A percentile compares a stretch with the other conserved stretches of the same genome.
These are phyloP conservation scores for Schwanniomyces pseudopolymorphus DNA, from an alignment of 805 yeast genomes.

Conservation along the genomic window DNA sequence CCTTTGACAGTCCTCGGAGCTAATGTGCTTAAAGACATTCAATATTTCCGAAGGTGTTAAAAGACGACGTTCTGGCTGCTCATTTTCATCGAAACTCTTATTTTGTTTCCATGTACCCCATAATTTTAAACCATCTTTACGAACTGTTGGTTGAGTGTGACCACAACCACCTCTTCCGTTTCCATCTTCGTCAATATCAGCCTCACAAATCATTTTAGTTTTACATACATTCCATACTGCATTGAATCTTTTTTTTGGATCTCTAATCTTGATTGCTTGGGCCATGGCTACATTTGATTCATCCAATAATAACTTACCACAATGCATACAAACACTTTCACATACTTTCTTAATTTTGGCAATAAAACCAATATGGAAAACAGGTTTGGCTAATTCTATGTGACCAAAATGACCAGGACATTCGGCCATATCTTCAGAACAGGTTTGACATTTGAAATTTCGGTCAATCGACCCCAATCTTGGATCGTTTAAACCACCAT, in stretches of 20 bases:
- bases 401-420: slow-evolving; percentile 99
- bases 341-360: slow-evolving; percentile 92
- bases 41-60: slow-evolving; percentile 86
- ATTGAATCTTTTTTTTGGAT: slow-evolving; percentile 93
- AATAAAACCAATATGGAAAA: slow-evolving; percentile 96
- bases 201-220: slow-evolving; percentile 93
- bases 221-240: slow-evolving; percentile 95
- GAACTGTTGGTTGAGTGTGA: slow-evolving; percentile 89
- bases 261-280: slow-evolving; percentile 83
- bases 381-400: slow-evolving; percentile 97
- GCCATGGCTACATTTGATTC: slow-evolving; percentile 81
- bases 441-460: slow-evolving; percentile 96
- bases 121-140: slow-evolving; percentile 92
- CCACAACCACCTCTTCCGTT: slow-evolving; percentile 96
- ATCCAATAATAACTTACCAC: slow-evolving; percentile 91
- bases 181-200: slow-evolving; percentile 53
- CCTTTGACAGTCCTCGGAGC: slow-evolving; percentile 74
- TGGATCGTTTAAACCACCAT: slow-evolving; percentile 97
- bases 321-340: slow-evolving; percentile 97
- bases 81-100: slow-evolving; percentile 76
- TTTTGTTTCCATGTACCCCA: slow-evolving; percentile 99
- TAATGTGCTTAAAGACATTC: slow-evolving; percentile 88
- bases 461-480: slow-evolving; percentile 96
- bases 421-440: slow-evolving; percentile 99
- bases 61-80: slow-evolving; percentile 88